Conservation (phyloP, 2,329 filamentous ascomycete species). For the Thielaviopsis ethacetica region DNA sequence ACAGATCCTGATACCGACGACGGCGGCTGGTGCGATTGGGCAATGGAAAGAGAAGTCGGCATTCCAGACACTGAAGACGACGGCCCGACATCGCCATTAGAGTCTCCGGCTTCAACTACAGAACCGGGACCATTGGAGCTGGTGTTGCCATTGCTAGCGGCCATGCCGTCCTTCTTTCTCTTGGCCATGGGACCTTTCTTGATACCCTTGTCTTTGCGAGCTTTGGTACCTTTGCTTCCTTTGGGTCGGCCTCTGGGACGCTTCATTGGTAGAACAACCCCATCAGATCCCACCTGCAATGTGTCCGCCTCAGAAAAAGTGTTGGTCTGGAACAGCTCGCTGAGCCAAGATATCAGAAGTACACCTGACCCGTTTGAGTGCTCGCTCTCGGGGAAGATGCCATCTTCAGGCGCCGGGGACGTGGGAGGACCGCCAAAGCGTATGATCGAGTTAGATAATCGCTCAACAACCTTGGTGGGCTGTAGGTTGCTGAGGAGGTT, state of each 20-base stretch:
- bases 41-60: background rate
- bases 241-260: conserved; percentile 29
- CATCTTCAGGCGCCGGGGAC: conserved; percentile 32
- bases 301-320: conserved; percentile 7
- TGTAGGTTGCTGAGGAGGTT: conserved; percentile 38
- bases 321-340: conserved; percentile 38
- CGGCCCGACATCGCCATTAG: background rate
- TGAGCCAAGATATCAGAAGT: conserved; percentile 43
- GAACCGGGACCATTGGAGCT: background rate
- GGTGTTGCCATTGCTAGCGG: background rate
- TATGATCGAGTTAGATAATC: conserved; percentile 44
- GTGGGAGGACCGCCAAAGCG: conserved; percentile 45
- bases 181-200: conserved; percentile 9
- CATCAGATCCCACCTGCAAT: background rate
- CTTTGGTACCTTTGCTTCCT: conserved; percentile 32
- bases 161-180: background rate
- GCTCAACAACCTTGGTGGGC: conserved; percentile 41
- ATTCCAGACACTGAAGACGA: background rate
- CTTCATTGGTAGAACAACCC: conserved; percentile 16
- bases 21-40: background rate
- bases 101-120: background rate
- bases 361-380: conserved; percentile 39
- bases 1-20: background rate
- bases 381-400: conserved; percentile 38
- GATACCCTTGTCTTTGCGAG: conserved; percentile 21